Conservation (phyloP, 2,329 filamentous ascomycete species). For the Leptodontidium sp. region DNA sequence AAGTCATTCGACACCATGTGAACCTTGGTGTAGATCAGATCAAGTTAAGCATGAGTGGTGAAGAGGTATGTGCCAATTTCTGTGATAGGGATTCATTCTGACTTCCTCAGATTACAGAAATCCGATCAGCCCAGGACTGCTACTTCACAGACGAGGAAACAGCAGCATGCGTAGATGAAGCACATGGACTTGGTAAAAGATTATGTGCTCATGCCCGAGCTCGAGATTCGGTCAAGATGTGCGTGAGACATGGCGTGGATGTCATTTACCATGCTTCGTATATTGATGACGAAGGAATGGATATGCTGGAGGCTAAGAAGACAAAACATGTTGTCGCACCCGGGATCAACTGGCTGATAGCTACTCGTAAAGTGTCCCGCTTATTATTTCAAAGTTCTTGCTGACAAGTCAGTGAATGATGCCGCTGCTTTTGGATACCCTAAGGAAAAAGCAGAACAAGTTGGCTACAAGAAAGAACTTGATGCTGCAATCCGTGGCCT, state of each 20-base stretch:
- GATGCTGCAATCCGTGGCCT: slow-evolving; percentile 50
- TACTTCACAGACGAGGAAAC: slow-evolving; percentile 56
- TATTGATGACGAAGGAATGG: slow-evolving; percentile 52
- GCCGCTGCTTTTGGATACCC: slow-evolving; percentile 51
- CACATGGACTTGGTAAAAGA: slow-evolving; percentile 48
- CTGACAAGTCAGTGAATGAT: slow-evolving; percentile 26
- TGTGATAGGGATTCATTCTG: no score
- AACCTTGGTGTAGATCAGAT: slow-evolving; percentile 53
- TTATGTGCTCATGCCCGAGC: slow-evolving; percentile 55
- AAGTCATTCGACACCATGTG: slow-evolving; percentile 49
- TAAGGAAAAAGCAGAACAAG: slow-evolving; percentile 51
- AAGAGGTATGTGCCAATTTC: no score
- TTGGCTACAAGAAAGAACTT: slow-evolving; percentile 54
- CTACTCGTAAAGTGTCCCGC: slow-evolving; percentile 39
- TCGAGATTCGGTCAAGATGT: slow-evolving; percentile 53
- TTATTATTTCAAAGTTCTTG: neutral
- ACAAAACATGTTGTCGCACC: slow-evolving; percentile 52
- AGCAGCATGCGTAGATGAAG: slow-evolving; percentile 56
- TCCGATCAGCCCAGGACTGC: slow-evolving; percentile 52
- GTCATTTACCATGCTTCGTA: slow-evolving; percentile 56
- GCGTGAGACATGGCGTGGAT: slow-evolving; percentile 53
- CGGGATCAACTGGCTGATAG: slow-evolving; percentile 53
- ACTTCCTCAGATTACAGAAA: slow-evolving; percentile 38
- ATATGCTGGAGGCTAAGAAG: slow-evolving; percentile 51
- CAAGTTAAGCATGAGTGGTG: slow-evolving; percentile 52